Evolutionary conservation across 1,284 basidiomycete species (phyloP), one percentile per base, ranked within the genome.

Genomic region (Hemileia vastatrix): DNA sequence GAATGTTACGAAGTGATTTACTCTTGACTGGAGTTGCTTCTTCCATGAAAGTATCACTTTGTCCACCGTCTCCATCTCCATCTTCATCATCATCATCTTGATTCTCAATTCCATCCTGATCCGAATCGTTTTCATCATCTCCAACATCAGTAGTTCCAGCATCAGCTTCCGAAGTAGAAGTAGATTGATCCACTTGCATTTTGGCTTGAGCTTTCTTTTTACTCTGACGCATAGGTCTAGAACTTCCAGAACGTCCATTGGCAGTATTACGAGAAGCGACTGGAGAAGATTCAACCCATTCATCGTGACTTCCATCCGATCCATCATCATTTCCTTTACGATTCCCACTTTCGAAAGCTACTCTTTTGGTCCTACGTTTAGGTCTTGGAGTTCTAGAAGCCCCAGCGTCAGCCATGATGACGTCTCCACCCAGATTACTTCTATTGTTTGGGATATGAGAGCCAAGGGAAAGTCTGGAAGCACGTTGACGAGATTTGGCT

Each of bases 381-480:
- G 57, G 54, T 49, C 53, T 49, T 40, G 50, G 64, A n/a, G 48
- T 52, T 9, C 6, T 44, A 27, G 66, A 19, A 23, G 54, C 49
- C 48, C 32, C 40, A n/a, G 52, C 56, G 13, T 67, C 65, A 3
- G 66, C 21, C 4, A 54, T 49, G 15, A 40, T 47, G 2, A 59
- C 9, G 18, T 59, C 63, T 18, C 36, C 36, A 15, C 36, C 36
- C 64, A 61, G 5, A 47, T 3, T 19, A 52, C 62, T 1, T 43
- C 27, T 50, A 53, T 67, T 19, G 57, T 49, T 36, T 59, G 67
- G 6, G 51, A 44, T 13, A 65, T 40, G 61, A 24, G 65, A 11
- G 0, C 59, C 58, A 0, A 57, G 9, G 4, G 59, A 60, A 3
- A 59, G 57, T n/a, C 67, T 62, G 15, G 36, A 40, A 40, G 36